Conservation (phyloP, 202 grass and related monocot genomes). For the Setaria viridis region DNA sequence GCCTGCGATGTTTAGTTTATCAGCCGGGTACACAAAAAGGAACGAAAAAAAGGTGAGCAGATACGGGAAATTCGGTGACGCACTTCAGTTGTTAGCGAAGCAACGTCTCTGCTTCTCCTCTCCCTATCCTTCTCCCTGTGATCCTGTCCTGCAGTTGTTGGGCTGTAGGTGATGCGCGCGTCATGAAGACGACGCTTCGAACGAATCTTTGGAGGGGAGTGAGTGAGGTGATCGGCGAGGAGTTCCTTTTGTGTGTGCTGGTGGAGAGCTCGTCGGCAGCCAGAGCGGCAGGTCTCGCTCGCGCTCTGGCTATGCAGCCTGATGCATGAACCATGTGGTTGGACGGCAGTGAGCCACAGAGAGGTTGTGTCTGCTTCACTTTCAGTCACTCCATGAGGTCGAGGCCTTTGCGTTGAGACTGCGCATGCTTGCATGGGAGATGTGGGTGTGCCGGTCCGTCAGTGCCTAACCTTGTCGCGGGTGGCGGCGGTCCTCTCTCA, state of each 20-base stretch:
- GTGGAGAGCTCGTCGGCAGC: conserved; percentile 35
- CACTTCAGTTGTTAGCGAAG: conserved; percentile 37
- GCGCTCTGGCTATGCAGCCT: background rate
- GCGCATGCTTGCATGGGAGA: too few species aligned
- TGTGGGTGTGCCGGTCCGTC: background rate
- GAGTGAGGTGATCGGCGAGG: background rate
- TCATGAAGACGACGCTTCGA: conserved; percentile 39
- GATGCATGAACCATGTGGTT: conserved; percentile 12
- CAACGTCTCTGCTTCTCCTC: conserved; percentile 22
- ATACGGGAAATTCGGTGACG: conserved; percentile 40
- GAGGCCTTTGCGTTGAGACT: background rate
- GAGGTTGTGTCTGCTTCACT: background rate
- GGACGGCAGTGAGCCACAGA: background rate
- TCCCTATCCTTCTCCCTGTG: background rate
- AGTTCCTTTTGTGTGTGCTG: background rate
- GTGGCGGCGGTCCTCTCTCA: background rate
- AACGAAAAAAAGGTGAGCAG: conserved; percentile 16
- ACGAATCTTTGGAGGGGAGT: conserved; percentile 1
- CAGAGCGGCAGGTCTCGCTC: background rate
- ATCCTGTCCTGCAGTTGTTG: conserved; percentile 27
- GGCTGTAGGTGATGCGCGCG: conserved; percentile 35
- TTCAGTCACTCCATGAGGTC: background rate
- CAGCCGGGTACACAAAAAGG: background rate
- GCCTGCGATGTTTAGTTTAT: background rate
- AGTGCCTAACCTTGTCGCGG: background rate